These are phyloP conservation scores for Vicia faba DNA, from an alignment of 306 rosid species.

Conservation along the genomic window DNA sequence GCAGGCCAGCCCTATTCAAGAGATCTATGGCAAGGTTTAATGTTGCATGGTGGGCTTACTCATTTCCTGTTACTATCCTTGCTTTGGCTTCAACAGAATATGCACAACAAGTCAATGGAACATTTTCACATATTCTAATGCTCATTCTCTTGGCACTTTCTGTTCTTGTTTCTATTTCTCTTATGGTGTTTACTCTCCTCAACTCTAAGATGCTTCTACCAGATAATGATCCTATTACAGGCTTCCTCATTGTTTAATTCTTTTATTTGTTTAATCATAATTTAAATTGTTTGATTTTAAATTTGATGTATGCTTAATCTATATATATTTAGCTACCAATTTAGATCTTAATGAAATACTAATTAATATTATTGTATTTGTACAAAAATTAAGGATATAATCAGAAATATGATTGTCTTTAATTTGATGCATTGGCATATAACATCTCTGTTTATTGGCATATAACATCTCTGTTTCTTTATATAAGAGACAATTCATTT, in stretches of 20 bases:
- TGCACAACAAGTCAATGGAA: constrained; percentile 50
- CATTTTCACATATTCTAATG: constrained; percentile 41
- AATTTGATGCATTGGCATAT: too few species aligned
- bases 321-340: too few species aligned
- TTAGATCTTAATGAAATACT: too few species aligned
- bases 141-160: constrained; percentile 45
- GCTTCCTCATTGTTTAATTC: constrained; percentile 24
- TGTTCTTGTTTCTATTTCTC: constrained; percentile 40
- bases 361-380: too few species aligned
- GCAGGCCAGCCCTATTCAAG: constrained; percentile 62
- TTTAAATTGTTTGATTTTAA: neutral
- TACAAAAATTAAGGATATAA: too few species aligned
- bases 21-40: constrained; percentile 61
- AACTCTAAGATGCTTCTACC: constrained; percentile 55
- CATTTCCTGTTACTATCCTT: constrained; percentile 53
- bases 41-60: constrained; percentile 75
- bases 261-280: constrained; percentile 2
- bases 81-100: constrained; percentile 58
- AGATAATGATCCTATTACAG: constrained; percentile 47
- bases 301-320: neutral
- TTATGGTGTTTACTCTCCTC: constrained; percentile 44
- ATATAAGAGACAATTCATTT: too few species aligned
- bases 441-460: too few species aligned
- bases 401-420: too few species aligned
- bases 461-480: too few species aligned